Evolutionary conservation across 192 early-diverging fungal species (phyloP).

Genomic region (Paraglomus brasilianum): DNA sequence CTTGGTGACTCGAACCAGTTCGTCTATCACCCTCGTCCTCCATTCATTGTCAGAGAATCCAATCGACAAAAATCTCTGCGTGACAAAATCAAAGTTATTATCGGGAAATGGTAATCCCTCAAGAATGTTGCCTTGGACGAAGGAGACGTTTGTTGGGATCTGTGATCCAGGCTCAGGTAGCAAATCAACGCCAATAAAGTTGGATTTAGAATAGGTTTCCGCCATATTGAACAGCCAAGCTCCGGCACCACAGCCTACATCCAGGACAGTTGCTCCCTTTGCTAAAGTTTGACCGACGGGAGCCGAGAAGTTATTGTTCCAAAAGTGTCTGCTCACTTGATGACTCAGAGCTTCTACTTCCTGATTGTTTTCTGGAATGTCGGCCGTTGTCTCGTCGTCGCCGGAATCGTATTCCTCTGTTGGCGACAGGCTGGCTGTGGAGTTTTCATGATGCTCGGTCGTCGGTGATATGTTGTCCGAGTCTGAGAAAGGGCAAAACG

Average conservation of each 20-base stretch:
- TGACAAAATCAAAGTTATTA: constrained; percentile 37
- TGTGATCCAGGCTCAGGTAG: constrained; percentile 30
- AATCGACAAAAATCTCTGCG: constrained; percentile 31
- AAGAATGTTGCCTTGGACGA: constrained; percentile 15
- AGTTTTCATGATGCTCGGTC: too few species aligned
- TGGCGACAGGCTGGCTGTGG: too few species aligned
- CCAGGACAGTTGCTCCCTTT: neutral
- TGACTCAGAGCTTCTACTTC: constrained; percentile 2
- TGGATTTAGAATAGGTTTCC: constrained; percentile 35
- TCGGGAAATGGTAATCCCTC: constrained; percentile 23
- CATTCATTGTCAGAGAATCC: constrained; percentile 22
- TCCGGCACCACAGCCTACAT: constrained; percentile 35
- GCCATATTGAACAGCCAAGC: constrained; percentile 41
- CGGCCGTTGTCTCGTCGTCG: too few species aligned
- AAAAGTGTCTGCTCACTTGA: neutral
- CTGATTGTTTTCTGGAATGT: neutral
- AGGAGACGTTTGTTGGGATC: neutral
- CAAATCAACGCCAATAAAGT: constrained; percentile 39
- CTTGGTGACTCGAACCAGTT: constrained; percentile 22
- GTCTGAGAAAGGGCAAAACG: too few species aligned
- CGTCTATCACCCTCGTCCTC: constrained; percentile 20
- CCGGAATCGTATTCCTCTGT: too few species aligned
- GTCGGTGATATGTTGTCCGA: too few species aligned
- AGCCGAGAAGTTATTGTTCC: neutral
- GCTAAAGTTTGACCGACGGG: neutral